Evolutionary conservation across 768 basidiomycete species (phyloP), one percentile per base, ranked within the genome.

Genomic region (Exsudoporus frostii): DNA sequence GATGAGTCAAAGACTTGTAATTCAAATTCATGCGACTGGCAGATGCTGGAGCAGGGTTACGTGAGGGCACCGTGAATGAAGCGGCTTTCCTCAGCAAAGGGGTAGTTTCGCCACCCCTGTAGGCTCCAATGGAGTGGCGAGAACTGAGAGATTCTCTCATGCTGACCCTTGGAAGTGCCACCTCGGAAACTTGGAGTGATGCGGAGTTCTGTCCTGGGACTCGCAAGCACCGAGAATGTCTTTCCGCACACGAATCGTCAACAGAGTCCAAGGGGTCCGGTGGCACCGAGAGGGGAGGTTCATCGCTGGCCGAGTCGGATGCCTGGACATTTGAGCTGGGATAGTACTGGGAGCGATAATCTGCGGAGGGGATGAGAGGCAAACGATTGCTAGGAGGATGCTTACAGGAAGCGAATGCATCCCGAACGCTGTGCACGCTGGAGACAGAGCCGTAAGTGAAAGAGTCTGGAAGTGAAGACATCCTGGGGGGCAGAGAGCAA

Each of bases 321-420:
- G 79, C 73, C n/a, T 77, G 78, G 24, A 85, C 77, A 30, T 77
- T 76, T 8, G 83, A 82, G 46, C 80, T 81, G 20, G 82, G 82
- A 37, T 88, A 77, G 61, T 80, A 85, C 63, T 88, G 86, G 8
- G 85, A 74, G 29, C 88, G 80, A 49, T 81, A 82, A 65, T 89
- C 88, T 90, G 57, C 19, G 54, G 51, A 50, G 19, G 22, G 53
- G 11, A 45, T 56, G 27, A 50, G 42, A 39, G 25, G n/a, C 34
- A 27, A 58, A 48, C 9, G 11, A 44, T 20, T 29, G 20, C 14
- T n/a, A 22, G 30, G 7, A 34, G 11, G 34, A 19, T 19, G 68
- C 79, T 65, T 58, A 83, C 85, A 86, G 15, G 85, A 85, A 19
- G 78, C 75, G 17, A 87, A 79, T 3, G 75, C 85, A 68, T 84